A percentile compares a stretch with the other conserved stretches of the same genome.
Conservation (phyloP, 768 basidiomycete genomes). For the Sistotremastrum niveocremeum region DNA sequence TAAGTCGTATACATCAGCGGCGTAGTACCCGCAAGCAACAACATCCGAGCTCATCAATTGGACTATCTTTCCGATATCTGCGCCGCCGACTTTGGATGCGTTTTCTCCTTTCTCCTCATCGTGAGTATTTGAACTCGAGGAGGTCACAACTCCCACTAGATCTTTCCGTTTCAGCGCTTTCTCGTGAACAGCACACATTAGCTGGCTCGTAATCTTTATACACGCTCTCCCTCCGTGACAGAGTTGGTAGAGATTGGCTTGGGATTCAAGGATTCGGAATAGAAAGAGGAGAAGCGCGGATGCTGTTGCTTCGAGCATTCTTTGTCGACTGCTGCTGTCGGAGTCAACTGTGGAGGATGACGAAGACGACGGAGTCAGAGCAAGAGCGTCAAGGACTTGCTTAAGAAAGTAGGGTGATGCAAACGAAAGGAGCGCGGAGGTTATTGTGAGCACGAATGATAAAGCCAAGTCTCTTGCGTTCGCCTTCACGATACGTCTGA, state of each 20-base stretch:
- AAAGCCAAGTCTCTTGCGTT: too few relatives aligned
- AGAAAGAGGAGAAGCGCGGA: constrained; percentile 57
- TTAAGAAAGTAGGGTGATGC: constrained; percentile 77
- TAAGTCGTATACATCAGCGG: constrained; percentile 33
- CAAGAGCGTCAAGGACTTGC: constrained; percentile 7
- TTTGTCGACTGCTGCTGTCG: constrained; percentile 2
- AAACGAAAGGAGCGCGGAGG: constrained; percentile 67
- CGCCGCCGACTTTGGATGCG: constrained; percentile 34
- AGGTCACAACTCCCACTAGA: constrained; percentile 58
- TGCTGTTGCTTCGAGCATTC: constrained; percentile 29
- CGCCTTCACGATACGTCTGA: too few relatives aligned
- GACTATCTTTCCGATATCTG: constrained; percentile 82
- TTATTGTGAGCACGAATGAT: constrained; percentile 41
- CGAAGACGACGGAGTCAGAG: too few relatives aligned
- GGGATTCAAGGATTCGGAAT: constrained; percentile 42
- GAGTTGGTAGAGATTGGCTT: constrained; percentile 61
- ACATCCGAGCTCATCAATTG: constrained; percentile 78
- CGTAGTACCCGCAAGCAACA: constrained; percentile 42
- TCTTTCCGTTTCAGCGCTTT: constrained; percentile 78
- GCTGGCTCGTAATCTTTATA: constrained; percentile 58
- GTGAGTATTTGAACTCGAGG: constrained; percentile 28
- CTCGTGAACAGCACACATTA: constrained; percentile 81
- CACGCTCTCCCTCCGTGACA: constrained; percentile 71
- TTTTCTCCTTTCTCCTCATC: constrained; percentile 14
- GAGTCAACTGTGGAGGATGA: too few relatives aligned